Evolutionary conservation across 306 rosid species (phyloP), one percentile per base, ranked within the genome.

Genomic region (Ammopiptanthus mongolicus): DNA sequence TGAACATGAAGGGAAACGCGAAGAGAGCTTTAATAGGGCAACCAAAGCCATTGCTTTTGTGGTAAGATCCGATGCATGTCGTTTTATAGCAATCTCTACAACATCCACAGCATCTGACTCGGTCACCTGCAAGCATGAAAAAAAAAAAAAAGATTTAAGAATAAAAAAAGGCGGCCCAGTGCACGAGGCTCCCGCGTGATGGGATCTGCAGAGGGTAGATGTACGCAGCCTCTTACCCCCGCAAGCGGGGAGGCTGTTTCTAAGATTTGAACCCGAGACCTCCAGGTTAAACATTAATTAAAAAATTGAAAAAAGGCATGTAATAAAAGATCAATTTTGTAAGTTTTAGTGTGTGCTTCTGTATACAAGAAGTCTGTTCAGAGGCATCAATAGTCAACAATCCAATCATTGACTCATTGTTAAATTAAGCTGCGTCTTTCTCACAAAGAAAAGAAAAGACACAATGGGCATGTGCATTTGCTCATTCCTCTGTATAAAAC

Each of bases 1-100:
- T 79, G 99, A 92, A 84, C 88, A 90, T 74, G 98, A 85, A 71
- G 99, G 93, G 75, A 95, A 95, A 71, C 99, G 98, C 53, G 99
- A 95, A 83, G 96, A 92, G 66, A 92, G 92, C 91, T 95, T 95
- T 76, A 95, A 78, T 69, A 95, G 81, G 74, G 98, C 91, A 86
- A 85, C 83, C 91, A 95, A 76, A 80, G 93, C 95, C 99, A 95
- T 95, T 1, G 97, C 80, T 86, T 92, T 90, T 44, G 97, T 95
- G 48, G 96, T 85, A 56, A 90, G 91, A 85, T 92, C 96, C 1
- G 93, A 89, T 28, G 80, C 78, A 76, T 86, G 97, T 4, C 83
- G 90, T 76, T 89, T 90, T 64, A 89, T 84, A 75, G 91, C 89
- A 80, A 86, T 73, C 83, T 95, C 99, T 31, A 83, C 69, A 57